These are phyloP conservation scores for Coemansia umbellata DNA, from an alignment of 192 early-diverging fungal genomes.

Conservation along the genomic window DNA sequence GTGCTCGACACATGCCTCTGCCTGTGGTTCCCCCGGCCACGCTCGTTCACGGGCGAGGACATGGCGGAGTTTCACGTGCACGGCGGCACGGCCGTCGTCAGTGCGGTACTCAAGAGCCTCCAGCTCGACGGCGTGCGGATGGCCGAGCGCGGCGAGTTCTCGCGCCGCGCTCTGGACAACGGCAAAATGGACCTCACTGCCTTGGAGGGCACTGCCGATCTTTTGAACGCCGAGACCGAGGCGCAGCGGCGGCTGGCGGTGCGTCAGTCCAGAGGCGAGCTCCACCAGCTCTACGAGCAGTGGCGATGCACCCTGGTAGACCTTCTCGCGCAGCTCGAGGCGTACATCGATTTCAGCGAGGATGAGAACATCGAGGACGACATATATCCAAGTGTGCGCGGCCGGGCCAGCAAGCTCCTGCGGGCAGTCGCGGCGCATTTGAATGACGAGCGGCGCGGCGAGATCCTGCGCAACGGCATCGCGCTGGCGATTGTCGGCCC, in stretches of 20 bases:
- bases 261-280: slow-evolving; percentile 65
- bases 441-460: slow-evolving; percentile 63
- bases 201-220: slow-evolving; percentile 68
- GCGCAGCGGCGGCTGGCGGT: slow-evolving; percentile 64
- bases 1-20: slow-evolving; percentile 56
- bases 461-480: slow-evolving; percentile 70
- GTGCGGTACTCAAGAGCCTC: slow-evolving; percentile 55
- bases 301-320: slow-evolving; percentile 62
- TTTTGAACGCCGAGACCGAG: slow-evolving; percentile 78
- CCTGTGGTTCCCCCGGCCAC: slow-evolving; percentile 45
- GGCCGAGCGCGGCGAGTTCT: slow-evolving; percentile 74
- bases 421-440: slow-evolving; percentile 45
- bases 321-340: slow-evolving; percentile 62
- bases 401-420: slow-evolving; percentile 1
- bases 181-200: slow-evolving; percentile 69
- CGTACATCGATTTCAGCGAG: slow-evolving; percentile 75
- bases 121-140: slow-evolving; percentile 51
- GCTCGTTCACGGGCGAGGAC: slow-evolving; percentile 74
- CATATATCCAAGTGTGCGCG: slow-evolving; percentile 28
- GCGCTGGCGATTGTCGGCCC: slow-evolving; percentile 68
- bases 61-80: slow-evolving; percentile 72
- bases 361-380: slow-evolving; percentile 77
- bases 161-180: slow-evolving; percentile 69
- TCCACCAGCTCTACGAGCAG: slow-evolving; percentile 56
- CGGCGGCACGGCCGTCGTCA: slow-evolving; percentile 67